Conservation (phyloP, 306 rosid species). For the Alnus glutinosa region DNA sequence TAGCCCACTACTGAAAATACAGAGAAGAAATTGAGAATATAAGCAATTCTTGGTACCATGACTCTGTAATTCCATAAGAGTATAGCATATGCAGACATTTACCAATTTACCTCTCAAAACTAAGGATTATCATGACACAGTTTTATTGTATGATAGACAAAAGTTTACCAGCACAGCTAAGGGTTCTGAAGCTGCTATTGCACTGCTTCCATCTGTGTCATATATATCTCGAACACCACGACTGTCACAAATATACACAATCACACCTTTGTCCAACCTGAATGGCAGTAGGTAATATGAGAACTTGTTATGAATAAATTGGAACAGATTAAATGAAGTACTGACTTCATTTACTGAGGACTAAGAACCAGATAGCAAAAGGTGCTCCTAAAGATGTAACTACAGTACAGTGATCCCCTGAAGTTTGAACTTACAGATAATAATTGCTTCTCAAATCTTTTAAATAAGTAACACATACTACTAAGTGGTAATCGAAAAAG, state of each 20-base stretch:
- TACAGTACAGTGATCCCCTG: not conserved
- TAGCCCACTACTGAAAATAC: not conserved
- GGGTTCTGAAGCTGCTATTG: conserved; percentile 84
- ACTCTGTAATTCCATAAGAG: not conserved
- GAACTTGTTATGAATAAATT: conserved; percentile 15
- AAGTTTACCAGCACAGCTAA: conserved; percentile 77
- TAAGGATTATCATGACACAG: not conserved
- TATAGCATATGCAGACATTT: not conserved
- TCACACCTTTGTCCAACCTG: conserved; percentile 99
- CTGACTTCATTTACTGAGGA: not conserved
- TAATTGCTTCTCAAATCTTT: not conserved
- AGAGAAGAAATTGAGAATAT: not conserved
- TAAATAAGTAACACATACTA: not conserved
- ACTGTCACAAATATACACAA: conserved; percentile 86
- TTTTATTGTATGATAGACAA: not conserved
- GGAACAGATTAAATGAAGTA: conserved; percentile 1
- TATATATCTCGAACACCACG: conserved; percentile 92
- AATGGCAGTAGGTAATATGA: conserved; percentile 35
- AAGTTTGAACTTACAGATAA: not conserved
- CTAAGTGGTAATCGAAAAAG: not conserved
- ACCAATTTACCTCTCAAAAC: not conserved
- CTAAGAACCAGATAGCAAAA: not conserved
- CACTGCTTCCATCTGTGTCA: conserved; percentile 92
- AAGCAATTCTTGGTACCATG: not conserved
- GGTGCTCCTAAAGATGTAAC: not conserved